Evolutionary conservation across 1,139 yeast species (phyloP), one percentile per base, ranked within the genome.

Genomic region (Hyphopichia pseudoburtonii): DNA sequence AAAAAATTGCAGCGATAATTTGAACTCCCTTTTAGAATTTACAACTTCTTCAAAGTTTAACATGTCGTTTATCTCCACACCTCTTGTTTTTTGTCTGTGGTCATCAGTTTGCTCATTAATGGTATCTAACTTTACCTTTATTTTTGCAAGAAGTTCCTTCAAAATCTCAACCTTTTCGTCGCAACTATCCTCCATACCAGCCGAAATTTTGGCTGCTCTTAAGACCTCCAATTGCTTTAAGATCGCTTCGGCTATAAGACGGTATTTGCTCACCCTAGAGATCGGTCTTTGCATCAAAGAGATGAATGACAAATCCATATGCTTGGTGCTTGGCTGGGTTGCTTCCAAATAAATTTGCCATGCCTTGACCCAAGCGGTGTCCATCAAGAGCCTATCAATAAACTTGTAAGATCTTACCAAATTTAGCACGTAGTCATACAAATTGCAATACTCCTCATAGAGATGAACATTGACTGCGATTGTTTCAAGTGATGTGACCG

Each of bases 261-360:
- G 65, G 48, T 80, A 80, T 45, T 78, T 76, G 4, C 72, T 60
- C 12, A 77, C 63, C 41, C 86, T 57, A 17, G 73, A 60, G 3
- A 77, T 63, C 2, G 86, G 86, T 51, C 70, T 69, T 44, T 77
- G 80, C 26, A 77, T 55, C 34, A 80, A 61, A 0, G 85, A 78
- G 11, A 59, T 45, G 32, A 76, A 70, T 0, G 80, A 71, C 17
- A 75, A 54, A 48, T 76, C 82, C 53, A 63, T 52, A 3, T 54
- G 56, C 17, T 50, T 57, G 0, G 52, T 41, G 0, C 40, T 32
- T 2, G 68, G 64, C 41, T 73, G 78, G 0, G 74, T 62, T 1
- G 71, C 64, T 46, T 72, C 76, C 9, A 74, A 50, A 39, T 70
- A 70, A 28, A 48, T 56, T 35, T 63, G 68, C 54, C 65, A 64